Base-by-base conservation (phyloP, 1,284 basidiomycete species). In the Dichomitus squalens region DNA sequence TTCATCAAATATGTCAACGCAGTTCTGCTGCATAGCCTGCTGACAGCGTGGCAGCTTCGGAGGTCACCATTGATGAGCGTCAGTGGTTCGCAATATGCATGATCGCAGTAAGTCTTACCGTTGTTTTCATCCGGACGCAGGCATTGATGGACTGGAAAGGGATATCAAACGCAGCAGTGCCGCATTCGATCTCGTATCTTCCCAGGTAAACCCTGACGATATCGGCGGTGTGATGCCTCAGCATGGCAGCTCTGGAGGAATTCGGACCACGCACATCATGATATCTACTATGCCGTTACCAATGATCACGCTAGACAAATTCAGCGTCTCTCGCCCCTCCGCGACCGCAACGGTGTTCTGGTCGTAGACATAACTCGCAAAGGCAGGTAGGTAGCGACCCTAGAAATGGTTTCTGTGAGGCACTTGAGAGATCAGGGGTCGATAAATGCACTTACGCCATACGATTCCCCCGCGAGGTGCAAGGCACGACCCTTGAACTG, bases 381-480 rank as follows among this genome's bases (percentile, higher is more conserved):
- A 94, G 6, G 92, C 80, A 1, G 91, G 92, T 2, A 93, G 76
- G 71, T 93, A 93, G 38, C 88, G 84, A 1, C 92, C 90, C 83
- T 87, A 43, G 25, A 18, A 43, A 18, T 7, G 11, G 14, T 9
- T 4, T 38, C 1, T 31, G 18, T 40, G 18, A 27, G 8, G 7
- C 18, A 11, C 3, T 29, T 16, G 11, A 14, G 70, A 66, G 73
- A 76, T n/a, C 75, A 76, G 5, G 77, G 75, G 4, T 72, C 72
- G 23, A 27, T 7, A 7, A 18, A 7, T 16, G 16, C 9, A 68
- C 78, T 65, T 59, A 82, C 82, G 8, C 79, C 83, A 60, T 88
- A 89, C 0, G 85, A 88, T 70, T 92, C 88, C 38, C 88, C 88
- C 1, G 88, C 78, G 50, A 92, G 76, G 67, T 91, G 88, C 55